Evolutionary conservation across 2,329 filamentous ascomycete species (phyloP).

Genomic region (Fonsecaea erecta): DNA sequence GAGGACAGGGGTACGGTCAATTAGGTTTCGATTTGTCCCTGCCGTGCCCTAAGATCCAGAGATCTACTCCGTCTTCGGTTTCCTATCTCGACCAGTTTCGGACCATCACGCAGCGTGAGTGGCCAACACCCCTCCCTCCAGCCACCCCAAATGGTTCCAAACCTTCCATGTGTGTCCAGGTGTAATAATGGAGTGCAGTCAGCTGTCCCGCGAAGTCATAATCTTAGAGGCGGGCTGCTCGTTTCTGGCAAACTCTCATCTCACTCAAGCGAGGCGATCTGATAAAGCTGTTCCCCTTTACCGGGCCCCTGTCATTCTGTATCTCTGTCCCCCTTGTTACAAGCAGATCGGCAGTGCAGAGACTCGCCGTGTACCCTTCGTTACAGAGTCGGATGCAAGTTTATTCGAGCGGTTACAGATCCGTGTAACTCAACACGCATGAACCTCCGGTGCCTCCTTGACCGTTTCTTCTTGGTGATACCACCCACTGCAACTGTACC

Average conservation of each 20-base stretch:
- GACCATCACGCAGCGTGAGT: constrained; percentile 5
- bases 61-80: constrained; percentile 22
- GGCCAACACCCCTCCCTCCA: constrained; percentile 11
- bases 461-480: constrained; percentile 25
- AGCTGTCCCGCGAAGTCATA: constrained; percentile 10
- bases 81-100: constrained; percentile 16
- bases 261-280: constrained; percentile 12
- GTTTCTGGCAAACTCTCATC: constrained; percentile 20
- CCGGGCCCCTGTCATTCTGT: neutral
- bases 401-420: constrained; percentile 6
- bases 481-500: neutral
- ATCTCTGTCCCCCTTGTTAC: neutral
- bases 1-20: constrained; percentile 16
- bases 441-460: constrained; percentile 13
- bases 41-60: constrained; percentile 26
- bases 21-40: constrained; percentile 12
- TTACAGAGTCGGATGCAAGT: neutral
- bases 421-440: constrained; percentile 21
- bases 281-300: neutral
- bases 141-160: constrained; percentile 21
- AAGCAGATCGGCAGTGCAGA: neutral
- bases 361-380: neutral
- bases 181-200: constrained; percentile 4
- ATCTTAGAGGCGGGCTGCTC: constrained; percentile 20
- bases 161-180: constrained; percentile 13